These are phyloP conservation scores for Trichoderma sp. DNA, from an alignment of 2,329 filamentous ascomycete species.

Conservation along the genomic window DNA sequence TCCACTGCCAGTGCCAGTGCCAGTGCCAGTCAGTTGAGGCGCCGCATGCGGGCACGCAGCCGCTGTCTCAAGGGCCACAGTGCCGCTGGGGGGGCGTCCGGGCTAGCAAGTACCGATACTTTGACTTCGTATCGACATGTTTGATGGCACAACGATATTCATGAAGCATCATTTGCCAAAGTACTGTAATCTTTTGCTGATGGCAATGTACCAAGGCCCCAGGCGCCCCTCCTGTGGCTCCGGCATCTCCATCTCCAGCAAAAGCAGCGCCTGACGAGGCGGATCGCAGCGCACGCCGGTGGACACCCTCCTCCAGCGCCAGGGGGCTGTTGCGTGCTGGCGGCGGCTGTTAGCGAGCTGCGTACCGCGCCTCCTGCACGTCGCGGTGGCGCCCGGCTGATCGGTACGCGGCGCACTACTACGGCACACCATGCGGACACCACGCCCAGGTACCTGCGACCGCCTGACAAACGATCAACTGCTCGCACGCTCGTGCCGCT, in stretches of 20 bases:
- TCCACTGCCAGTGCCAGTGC: neutral
- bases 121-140: neutral
- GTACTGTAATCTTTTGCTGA: neutral
- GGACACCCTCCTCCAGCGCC: neutral
- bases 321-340: slow-evolving; percentile 20
- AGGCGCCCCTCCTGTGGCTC: neutral
- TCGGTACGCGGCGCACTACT: slow-evolving; percentile 20
- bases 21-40: slow-evolving; percentile 2
- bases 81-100: neutral
- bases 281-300: slow-evolving; percentile 9
- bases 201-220: neutral
- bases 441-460: neutral
- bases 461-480: neutral
- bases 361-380: slow-evolving; percentile 15
- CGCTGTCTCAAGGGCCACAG: slow-evolving; percentile 21
- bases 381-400: neutral
- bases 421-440: neutral
- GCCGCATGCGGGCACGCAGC: slow-evolving; percentile 16
- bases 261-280: slow-evolving; percentile 25
- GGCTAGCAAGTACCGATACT: neutral
- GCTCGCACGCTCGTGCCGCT: neutral
- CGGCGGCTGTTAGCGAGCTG: slow-evolving; percentile 21
- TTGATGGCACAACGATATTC: too few relatives aligned
- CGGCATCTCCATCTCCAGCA: slow-evolving; percentile 1
- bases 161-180: too few relatives aligned